Conservation (phyloP, 2,329 filamentous ascomycete genomes). For the Pseudocercospora fuligena region DNA sequence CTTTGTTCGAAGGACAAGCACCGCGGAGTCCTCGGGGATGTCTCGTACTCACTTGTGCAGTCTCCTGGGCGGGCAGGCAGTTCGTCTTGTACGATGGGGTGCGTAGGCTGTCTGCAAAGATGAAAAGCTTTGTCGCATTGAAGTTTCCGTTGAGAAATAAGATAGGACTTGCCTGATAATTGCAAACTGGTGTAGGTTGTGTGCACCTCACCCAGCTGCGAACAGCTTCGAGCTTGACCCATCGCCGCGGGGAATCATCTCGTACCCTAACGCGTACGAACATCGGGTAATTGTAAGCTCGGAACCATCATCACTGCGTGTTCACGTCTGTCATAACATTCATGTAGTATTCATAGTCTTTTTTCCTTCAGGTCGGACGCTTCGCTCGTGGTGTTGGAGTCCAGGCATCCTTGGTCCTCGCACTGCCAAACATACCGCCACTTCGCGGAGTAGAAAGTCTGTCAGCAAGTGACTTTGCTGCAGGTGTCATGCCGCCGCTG, state of each 20-base stretch:
- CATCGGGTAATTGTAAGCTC: background rate
- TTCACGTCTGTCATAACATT: conserved; percentile 11
- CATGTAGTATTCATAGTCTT: background rate
- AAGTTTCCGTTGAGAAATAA: background rate
- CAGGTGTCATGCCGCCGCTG: conserved; percentile 67
- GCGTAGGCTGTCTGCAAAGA: background rate
- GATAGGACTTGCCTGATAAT: conserved; percentile 11
- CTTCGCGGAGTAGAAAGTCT: conserved; percentile 57
- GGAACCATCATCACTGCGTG: background rate
- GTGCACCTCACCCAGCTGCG: background rate
- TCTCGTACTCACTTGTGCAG: background rate
- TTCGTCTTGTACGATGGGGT: background rate
- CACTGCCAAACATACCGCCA: conserved; percentile 26
- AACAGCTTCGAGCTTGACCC: conserved; percentile 5
- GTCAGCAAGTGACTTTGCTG: conserved; percentile 70
- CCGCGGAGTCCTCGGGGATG: conserved; percentile 2
- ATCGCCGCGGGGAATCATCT: conserved; percentile 4
- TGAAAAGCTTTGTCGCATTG: background rate
- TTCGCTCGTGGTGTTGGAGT: conserved; percentile 30
- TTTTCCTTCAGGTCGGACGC: conserved; percentile 15
- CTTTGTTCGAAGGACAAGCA: background rate
- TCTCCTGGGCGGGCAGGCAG: background rate
- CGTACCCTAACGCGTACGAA: background rate
- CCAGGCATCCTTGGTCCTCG: conserved; percentile 21
- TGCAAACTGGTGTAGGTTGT: background rate